phyloP scores from a whole-genome alignment of 495 filamentous ascomycete genomes.

The Aspergillus cavernicola region DNA sequence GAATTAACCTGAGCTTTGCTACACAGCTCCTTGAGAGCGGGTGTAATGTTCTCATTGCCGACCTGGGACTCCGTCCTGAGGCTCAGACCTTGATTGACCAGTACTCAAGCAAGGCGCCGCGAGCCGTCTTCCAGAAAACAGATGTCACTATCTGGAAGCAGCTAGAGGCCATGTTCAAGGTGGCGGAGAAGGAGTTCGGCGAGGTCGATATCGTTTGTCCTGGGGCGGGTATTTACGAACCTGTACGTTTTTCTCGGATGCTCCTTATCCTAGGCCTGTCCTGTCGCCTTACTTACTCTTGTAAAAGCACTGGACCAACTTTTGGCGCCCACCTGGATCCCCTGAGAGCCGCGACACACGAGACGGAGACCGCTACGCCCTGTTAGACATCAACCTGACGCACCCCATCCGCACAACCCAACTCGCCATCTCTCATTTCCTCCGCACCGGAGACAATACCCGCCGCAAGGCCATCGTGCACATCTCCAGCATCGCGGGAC shows the following conservation, averaged over 20 bases:
- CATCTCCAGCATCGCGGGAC: constrained; percentile 62
- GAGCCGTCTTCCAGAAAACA: constrained; percentile 59
- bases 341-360: constrained; percentile 46
- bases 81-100: constrained; percentile 54
- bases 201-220: constrained; percentile 63
- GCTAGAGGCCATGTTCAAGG: constrained; percentile 55
- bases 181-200: constrained; percentile 51
- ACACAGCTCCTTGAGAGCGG: constrained; percentile 52
- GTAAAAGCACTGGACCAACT: constrained; percentile 56
- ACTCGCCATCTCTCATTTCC: constrained; percentile 59
- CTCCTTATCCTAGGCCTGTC: not conserved
- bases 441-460: constrained; percentile 27
- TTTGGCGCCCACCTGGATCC: constrained; percentile 61
- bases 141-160: constrained; percentile 60
- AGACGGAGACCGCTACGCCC: constrained; percentile 47
- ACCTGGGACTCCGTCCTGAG: constrained; percentile 61
- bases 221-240: constrained; percentile 67
- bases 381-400: constrained; percentile 64
- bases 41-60: constrained; percentile 65
- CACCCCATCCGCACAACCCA: constrained; percentile 68
- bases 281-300: not conserved
- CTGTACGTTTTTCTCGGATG: constrained; percentile 31
- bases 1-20: constrained; percentile 58
- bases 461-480: constrained; percentile 53
- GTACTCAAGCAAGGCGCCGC: constrained; percentile 37